phyloP scores from a whole-genome alignment of 306 rosid species.

The Quercus parvula region DNA sequence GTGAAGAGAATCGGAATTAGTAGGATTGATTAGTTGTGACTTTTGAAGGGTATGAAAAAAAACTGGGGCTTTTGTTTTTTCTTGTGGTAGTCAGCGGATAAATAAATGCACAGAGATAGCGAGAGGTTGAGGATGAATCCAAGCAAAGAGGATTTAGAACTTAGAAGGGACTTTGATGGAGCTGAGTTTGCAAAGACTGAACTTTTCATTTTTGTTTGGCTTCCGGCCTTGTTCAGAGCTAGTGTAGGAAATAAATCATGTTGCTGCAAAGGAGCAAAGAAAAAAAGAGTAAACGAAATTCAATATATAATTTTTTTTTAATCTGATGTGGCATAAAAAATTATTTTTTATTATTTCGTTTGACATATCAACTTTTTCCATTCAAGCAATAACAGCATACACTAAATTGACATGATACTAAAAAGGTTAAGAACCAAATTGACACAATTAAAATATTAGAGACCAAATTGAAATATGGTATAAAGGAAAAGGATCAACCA shows the following conservation, averaged over 20 bases:
- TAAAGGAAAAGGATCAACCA: too few species aligned
- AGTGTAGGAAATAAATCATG: neutral
- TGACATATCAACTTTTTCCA: too few species aligned
- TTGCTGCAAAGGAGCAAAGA: neutral
- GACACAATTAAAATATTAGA: too few species aligned
- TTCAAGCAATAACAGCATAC: rapidly evolving
- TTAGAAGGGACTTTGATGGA: neutral
- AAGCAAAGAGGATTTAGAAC: neutral
- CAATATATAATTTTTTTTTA: neutral
- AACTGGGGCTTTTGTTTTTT: neutral
- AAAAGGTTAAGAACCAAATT: too few species aligned
- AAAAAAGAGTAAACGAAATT: neutral
- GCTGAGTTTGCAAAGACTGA: neutral
- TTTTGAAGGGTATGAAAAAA: neutral
- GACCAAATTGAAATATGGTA: too few species aligned
- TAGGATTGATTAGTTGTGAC: conserved; percentile 42
- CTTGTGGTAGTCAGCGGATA: conserved; percentile 40
- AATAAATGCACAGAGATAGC: conserved; percentile 55
- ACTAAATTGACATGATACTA: too few species aligned
- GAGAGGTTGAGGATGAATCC: neutral
- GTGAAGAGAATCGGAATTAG: conserved; percentile 62
- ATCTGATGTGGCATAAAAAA: too few species aligned
- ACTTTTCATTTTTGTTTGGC: neutral
- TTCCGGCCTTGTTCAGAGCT: conserved; percentile 18
- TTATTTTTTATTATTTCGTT: too few species aligned